phyloP scores from a whole-genome alignment of 2,329 filamentous ascomycete genomes.

The Cladophialophora chaetospira region DNA sequence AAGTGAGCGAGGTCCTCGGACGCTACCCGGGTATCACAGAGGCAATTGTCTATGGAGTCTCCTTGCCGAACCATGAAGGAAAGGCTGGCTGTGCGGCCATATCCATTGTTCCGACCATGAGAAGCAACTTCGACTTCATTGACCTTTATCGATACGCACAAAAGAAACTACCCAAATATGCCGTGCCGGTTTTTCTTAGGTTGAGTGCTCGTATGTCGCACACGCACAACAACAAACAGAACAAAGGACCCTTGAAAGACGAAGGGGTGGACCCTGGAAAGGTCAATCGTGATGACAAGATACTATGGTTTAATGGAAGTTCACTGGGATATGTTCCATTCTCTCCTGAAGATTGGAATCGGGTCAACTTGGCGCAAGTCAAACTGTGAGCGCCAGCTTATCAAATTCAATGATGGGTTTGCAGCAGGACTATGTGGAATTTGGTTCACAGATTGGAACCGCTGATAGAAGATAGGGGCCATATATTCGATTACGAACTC shows the following conservation, averaged over 20 bases:
- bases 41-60: slow-evolving; percentile 83
- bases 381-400: not conserved
- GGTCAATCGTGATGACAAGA: slow-evolving; percentile 8
- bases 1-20: slow-evolving; percentile 73
- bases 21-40: slow-evolving; percentile 67
- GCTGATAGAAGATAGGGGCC: too few relatives aligned
- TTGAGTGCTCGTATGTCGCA: slow-evolving; percentile 59
- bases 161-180: slow-evolving; percentile 67
- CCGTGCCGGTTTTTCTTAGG: slow-evolving; percentile 71
- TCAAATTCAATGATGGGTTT: too few relatives aligned
- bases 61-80: slow-evolving; percentile 79
- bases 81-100: slow-evolving; percentile 59
- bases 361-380: not conserved
- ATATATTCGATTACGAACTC: too few relatives aligned
- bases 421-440: too few relatives aligned
- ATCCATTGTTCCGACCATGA: not conserved
- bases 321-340: not conserved
- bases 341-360: slow-evolving; percentile 1
- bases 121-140: slow-evolving; percentile 57
- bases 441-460: too few relatives aligned
- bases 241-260: slow-evolving; percentile 64
- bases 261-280: slow-evolving; percentile 30
- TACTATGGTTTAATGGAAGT: not conserved
- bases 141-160: slow-evolving; percentile 61
- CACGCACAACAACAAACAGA: slow-evolving; percentile 77